These are phyloP conservation scores for Apophysomyces trapeziformis DNA, from an alignment of 371 early-diverging fungal species.

Conservation along the genomic window DNA sequence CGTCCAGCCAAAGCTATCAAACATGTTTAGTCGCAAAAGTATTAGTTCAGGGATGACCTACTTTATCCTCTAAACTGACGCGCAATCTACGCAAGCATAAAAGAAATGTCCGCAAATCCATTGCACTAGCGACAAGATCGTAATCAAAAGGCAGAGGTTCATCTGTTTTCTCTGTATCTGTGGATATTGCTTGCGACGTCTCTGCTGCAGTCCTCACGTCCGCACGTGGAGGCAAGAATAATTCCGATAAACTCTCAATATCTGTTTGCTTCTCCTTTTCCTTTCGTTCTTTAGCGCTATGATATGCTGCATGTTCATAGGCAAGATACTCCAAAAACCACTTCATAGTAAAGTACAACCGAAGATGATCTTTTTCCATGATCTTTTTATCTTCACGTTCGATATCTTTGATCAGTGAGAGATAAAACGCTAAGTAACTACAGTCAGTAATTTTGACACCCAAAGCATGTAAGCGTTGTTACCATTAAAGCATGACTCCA, in stretches of 20 bases:
- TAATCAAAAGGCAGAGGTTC: conserved; percentile 45
- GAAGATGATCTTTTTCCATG: conserved; percentile 50
- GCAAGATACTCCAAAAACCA: conserved; percentile 47
- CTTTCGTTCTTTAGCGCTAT: conserved; percentile 9
- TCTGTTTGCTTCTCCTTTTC: conserved; percentile 19
- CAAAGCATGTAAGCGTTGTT: conserved; percentile 12
- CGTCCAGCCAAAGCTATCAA: conserved; percentile 34
- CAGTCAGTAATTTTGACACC: no score
- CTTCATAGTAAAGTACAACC: conserved; percentile 36
- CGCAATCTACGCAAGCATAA: conserved; percentile 59
- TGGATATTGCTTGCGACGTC: not conserved
- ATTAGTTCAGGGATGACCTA: conserved; percentile 3
- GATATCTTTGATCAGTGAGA: conserved; percentile 63
- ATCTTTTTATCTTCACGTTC: conserved; percentile 63
- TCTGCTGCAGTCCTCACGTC: not conserved
- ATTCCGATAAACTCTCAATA: not conserved
- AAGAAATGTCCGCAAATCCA: conserved; percentile 56
- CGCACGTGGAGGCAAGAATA: not conserved
- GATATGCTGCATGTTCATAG: conserved; percentile 26
- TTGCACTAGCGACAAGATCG: conserved; percentile 57
- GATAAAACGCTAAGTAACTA: conserved; percentile 53
- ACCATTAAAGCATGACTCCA: conserved; percentile 71
- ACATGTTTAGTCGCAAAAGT: not conserved
- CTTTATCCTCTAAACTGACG: conserved; percentile 53
- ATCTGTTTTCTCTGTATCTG: not conserved